Conservation (phyloP, 768 basidiomycete species). For the Phylloporus scabripes region DNA sequence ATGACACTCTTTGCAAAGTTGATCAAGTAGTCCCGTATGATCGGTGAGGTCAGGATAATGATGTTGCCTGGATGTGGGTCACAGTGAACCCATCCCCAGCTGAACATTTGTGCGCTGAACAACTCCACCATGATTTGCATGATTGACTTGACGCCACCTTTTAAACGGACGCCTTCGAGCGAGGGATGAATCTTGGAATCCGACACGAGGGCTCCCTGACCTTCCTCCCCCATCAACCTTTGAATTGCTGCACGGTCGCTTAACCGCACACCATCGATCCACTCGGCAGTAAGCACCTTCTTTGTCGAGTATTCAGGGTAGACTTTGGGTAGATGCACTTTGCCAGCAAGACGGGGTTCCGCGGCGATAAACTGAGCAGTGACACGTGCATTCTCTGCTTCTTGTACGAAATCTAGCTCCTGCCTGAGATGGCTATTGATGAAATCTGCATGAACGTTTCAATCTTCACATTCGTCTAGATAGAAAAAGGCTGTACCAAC, state of each 20-base stretch:
- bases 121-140: slow-evolving; percentile 87
- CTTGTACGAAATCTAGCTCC: slow-evolving; percentile 78
- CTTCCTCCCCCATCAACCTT: slow-evolving; percentile 52
- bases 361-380: slow-evolving; percentile 63
- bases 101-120: slow-evolving; percentile 87
- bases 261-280: slow-evolving; percentile 74
- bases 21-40: no score
- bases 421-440: slow-evolving; percentile 75
- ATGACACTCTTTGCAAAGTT: no score
- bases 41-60: slow-evolving; percentile 56
- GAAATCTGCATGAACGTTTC: slow-evolving; percentile 45
- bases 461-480: background rate
- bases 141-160: slow-evolving; percentile 56
- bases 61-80: slow-evolving; percentile 77
- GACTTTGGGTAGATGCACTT: slow-evolving; percentile 75
- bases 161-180: slow-evolving; percentile 31
- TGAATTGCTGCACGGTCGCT: slow-evolving; percentile 57
- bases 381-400: slow-evolving; percentile 69
- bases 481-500: slow-evolving; percentile 46
- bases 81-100: slow-evolving; percentile 88
- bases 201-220: background rate
- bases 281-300: slow-evolving; percentile 79
- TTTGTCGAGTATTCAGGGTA: slow-evolving; percentile 68
- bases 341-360: slow-evolving; percentile 64
- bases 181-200: slow-evolving; percentile 2